phyloP scores from a whole-genome alignment of 1,139 yeast species.

The Blastobotrys serpentis region DNA sequence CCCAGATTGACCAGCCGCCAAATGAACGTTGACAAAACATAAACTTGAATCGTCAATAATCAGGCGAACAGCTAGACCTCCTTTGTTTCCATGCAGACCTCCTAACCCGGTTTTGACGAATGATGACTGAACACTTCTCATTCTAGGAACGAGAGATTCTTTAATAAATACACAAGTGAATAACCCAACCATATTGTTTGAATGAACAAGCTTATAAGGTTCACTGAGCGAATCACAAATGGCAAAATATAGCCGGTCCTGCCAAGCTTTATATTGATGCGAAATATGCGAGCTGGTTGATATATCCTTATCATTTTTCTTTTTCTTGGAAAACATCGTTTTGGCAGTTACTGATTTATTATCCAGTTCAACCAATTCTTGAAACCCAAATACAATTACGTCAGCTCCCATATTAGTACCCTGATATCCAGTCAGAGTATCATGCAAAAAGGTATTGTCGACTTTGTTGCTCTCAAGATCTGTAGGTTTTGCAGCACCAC shows the following conservation, averaged over 20 bases:
- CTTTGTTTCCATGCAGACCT: conserved; percentile 94
- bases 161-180: conserved; percentile 66
- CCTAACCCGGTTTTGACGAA: conserved; percentile 92
- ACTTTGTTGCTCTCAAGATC: conserved; percentile 31
- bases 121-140: conserved; percentile 70
- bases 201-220: conserved; percentile 65
- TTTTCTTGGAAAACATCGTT: conserved; percentile 49
- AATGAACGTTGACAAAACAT: conserved; percentile 82
- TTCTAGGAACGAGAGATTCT: conserved; percentile 47
- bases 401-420: conserved; percentile 49
- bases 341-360: conserved; percentile 79
- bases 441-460: conserved; percentile 25
- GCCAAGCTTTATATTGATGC: conserved; percentile 44
- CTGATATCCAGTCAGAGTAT: conserved; percentile 24
- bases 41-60: conserved; percentile 69
- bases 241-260: conserved; percentile 32
- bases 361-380: conserved; percentile 86
- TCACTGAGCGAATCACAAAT: conserved; percentile 30
- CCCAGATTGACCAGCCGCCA: conserved; percentile 85
- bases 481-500: conserved; percentile 43
- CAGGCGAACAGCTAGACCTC: conserved; percentile 85
- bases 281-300: conserved; percentile 37
- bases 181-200: conserved; percentile 87
- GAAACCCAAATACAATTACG: conserved; percentile 81
- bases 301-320: conserved; percentile 32